A percentile compares a stretch with the other conserved stretches of the same genome.
Conservation (phyloP, 2,329 filamentous ascomycete genomes). For the Colletotrichum eremochloae region DNA sequence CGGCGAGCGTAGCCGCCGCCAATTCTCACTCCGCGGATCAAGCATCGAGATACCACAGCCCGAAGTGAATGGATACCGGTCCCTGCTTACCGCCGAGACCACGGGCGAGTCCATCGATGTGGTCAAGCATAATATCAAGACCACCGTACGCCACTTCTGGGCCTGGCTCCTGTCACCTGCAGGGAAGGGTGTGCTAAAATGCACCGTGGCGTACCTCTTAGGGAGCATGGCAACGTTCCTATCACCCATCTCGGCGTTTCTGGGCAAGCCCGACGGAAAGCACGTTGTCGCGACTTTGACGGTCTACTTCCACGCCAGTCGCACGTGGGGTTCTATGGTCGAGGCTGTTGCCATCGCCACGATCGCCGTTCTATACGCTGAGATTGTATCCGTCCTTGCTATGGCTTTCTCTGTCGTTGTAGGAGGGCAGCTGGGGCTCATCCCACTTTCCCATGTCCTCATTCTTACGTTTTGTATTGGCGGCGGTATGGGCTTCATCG, state of each 20-base stretch:
- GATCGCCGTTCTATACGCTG: constrained; percentile 79
- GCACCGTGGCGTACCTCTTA: constrained; percentile 88
- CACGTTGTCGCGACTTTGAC: constrained; percentile 94
- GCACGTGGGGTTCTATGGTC: constrained; percentile 89
- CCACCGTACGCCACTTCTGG: constrained; percentile 59
- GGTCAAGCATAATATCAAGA: constrained; percentile 54
- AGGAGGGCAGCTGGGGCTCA: constrained; percentile 71
- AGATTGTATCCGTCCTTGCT: constrained; percentile 80
- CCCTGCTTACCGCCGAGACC: constrained; percentile 54
- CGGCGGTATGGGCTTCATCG: constrained; percentile 87
- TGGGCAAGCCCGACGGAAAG: constrained; percentile 90
- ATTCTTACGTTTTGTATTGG: constrained; percentile 88
- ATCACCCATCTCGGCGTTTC: constrained; percentile 75
- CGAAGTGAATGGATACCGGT: constrained; percentile 50
- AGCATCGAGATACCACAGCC: constrained; percentile 49
- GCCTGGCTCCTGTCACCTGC: constrained; percentile 77
- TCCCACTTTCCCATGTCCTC: constrained; percentile 80
- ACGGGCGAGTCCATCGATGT: constrained; percentile 52
- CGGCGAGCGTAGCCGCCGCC: constrained; percentile 84
- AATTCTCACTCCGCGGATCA: constrained; percentile 79
- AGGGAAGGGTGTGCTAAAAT: constrained; percentile 88
- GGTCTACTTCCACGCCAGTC: constrained; percentile 93
- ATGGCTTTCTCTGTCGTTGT: constrained; percentile 84
- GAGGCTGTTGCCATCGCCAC: constrained; percentile 84
- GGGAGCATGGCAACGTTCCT: constrained; percentile 90